phyloP scores from a whole-genome alignment of 169 alveolate genomes.

The Eimeria praecox region DNA sequence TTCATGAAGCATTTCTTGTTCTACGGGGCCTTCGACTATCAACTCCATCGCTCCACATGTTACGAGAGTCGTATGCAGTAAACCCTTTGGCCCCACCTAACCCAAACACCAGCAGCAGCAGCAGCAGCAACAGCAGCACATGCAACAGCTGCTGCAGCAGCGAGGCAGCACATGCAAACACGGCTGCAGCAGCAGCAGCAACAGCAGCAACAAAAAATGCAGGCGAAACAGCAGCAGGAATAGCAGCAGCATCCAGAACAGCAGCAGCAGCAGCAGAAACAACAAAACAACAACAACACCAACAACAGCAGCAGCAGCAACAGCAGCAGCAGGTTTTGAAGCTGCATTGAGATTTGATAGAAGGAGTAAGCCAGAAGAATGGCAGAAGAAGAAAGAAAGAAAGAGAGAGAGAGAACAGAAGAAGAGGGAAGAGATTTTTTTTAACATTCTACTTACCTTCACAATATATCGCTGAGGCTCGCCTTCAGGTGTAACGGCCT shows the following conservation, averaged over 20 bases:
- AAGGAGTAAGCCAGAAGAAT: no score
- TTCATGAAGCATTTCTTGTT: constrained; percentile 52
- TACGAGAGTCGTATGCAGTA: constrained; percentile 71
- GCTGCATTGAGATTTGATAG: not conserved
- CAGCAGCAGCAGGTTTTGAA: not conserved
- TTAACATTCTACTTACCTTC: constrained; percentile 56
- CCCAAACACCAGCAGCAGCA: constrained; percentile 27
- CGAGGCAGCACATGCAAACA: no score
- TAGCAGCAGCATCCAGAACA: not conserved
- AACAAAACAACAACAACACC: not conserved
- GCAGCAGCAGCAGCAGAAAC: constrained; percentile 46
- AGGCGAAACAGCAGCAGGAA: not conserved
- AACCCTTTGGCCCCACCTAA: constrained; percentile 61
- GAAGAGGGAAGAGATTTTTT: no score
- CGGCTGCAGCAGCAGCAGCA: not conserved
- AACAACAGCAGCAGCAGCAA: not conserved
- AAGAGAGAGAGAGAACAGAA: no score
- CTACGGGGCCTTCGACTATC: constrained; percentile 62
- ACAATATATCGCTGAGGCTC: constrained; percentile 49
- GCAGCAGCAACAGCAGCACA: not conserved
- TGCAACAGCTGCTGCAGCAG: not conserved
- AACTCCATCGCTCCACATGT: constrained; percentile 70
- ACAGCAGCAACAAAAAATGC: not conserved
- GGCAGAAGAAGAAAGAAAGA: no score
- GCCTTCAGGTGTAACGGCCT: constrained; percentile 1